Evolutionary conservation across 257 asterid species (phyloP).

Genomic region (Nicotiana otophora): DNA sequence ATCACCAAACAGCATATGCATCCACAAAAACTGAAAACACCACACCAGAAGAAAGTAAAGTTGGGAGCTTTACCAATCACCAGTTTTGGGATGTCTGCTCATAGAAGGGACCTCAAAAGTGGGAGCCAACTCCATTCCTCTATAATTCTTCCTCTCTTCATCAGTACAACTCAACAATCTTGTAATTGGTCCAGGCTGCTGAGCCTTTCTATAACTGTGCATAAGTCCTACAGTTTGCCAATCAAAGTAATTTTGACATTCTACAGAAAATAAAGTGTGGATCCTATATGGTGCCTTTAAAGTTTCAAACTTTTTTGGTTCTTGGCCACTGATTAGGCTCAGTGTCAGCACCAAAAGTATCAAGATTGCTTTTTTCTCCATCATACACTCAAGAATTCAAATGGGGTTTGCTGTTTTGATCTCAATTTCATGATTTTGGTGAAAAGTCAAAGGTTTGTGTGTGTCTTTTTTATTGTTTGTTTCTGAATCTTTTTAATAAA

Average conservation of each 20-base stretch:
- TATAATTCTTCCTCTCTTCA: slow-evolving; percentile 51
- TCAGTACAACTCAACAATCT: slow-evolving; percentile 88
- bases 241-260: slow-evolving; percentile 94
- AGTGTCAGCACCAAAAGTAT: slow-evolving; percentile 21
- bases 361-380: slow-evolving; percentile 21
- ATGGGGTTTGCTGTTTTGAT: slow-evolving; percentile 14
- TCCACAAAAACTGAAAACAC: not conserved
- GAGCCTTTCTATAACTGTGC: slow-evolving; percentile 76
- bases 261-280: slow-evolving; percentile 93
- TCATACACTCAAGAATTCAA: slow-evolving; percentile 25
- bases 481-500: not conserved
- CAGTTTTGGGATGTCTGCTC: slow-evolving; percentile 67
- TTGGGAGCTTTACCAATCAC: slow-evolving; percentile 57
- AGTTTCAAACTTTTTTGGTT: slow-evolving; percentile 19
- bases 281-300: slow-evolving; percentile 63
- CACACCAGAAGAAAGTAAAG: not conserved
- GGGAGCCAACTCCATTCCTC: slow-evolving; percentile 95
- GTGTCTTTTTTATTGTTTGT: not conserved
- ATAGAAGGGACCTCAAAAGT: slow-evolving; percentile 90
- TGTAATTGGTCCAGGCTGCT: slow-evolving; percentile 92
- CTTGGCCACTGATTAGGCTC: slow-evolving; percentile 28
- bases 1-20: not conserved
- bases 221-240: slow-evolving; percentile 98
- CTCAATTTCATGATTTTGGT: slow-evolving; percentile 10
- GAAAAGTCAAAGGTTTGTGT: slow-evolving; percentile 7